Percentiles rank a stretch among this genome's conserved stretches.
phyloP scores from a whole-genome alignment of 345 rosid genomes.

The Populus nigra region DNA sequence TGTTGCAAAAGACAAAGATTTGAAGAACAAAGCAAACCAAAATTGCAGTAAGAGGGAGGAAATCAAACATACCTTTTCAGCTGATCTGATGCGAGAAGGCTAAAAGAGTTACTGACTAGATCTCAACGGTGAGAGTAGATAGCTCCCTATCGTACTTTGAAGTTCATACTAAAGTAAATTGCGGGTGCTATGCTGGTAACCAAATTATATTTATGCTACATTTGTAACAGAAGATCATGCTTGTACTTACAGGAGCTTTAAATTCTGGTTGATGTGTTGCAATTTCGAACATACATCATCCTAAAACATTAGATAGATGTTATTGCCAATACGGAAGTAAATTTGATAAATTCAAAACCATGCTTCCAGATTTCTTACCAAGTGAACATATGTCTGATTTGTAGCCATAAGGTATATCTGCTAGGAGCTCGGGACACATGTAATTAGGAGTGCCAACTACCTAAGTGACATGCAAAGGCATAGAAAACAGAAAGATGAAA shows the following conservation, averaged over 20 bases:
- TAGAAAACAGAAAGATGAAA: slow-evolving; percentile 3
- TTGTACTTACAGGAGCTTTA: slow-evolving; percentile 77
- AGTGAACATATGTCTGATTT: slow-evolving; percentile 97
- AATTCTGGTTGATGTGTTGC: slow-evolving; percentile 93
- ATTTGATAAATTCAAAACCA: slow-evolving; percentile 3
- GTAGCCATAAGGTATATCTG: slow-evolving; percentile 87
- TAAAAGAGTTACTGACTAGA: no score
- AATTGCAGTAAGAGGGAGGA: no score
- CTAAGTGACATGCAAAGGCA: slow-evolving; percentile 31
- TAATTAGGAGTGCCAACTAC: slow-evolving; percentile 90
- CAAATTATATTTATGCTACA: not conserved
- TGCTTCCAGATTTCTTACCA: slow-evolving; percentile 51
- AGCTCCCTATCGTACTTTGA: slow-evolving; percentile 1
- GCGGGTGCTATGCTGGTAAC: not conserved
- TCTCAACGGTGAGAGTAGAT: no score
- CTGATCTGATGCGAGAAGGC: no score
- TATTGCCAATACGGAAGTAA: slow-evolving; percentile 6
- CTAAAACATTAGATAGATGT: slow-evolving; percentile 45
- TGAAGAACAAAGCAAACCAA: no score
- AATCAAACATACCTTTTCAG: no score
- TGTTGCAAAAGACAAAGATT: no score
- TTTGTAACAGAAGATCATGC: not conserved
- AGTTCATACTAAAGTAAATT: not conserved
- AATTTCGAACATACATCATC: slow-evolving; percentile 96
- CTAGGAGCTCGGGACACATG: slow-evolving; percentile 94